Percentiles rank a stretch among this genome's conserved stretches.
Conservation (phyloP, 208 protist genomes). For the Leishmania gerbilli region DNA sequence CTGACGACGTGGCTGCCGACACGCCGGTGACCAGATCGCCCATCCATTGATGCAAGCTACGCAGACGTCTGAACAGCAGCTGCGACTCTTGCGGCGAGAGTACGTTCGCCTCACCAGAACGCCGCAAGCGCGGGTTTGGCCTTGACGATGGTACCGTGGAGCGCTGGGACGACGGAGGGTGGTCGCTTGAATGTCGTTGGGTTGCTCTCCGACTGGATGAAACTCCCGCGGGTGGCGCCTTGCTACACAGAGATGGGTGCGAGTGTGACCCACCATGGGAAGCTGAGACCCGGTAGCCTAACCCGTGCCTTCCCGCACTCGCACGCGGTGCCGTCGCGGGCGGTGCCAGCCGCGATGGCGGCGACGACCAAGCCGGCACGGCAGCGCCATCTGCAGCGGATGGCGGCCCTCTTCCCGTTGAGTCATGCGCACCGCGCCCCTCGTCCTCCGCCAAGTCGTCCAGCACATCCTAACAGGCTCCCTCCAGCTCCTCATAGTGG, state of each 20-base stretch:
- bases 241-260: background rate
- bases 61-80: constrained; percentile 10
- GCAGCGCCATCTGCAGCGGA: background rate
- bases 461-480: constrained; percentile 25
- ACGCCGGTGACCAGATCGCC: background rate
- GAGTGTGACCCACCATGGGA: background rate
- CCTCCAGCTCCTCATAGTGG: constrained; percentile 18
- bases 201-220: background rate
- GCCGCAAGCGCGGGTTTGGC: background rate
- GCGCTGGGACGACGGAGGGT: background rate
- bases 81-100: constrained; percentile 1
- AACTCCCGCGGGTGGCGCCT: background rate
- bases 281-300: background rate
- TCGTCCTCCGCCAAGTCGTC: background rate
- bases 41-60: constrained; percentile 18
- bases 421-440: background rate
- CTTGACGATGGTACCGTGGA: background rate
- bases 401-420: background rate
- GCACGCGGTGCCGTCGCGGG: background rate
- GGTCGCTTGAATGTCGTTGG: background rate
- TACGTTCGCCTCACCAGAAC: background rate
- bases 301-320: background rate
- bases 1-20: background rate
- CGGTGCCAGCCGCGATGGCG: background rate
- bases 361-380: background rate